Conservation (phyloP, 305 asterid genomes). For the Fraxinus sp. region DNA sequence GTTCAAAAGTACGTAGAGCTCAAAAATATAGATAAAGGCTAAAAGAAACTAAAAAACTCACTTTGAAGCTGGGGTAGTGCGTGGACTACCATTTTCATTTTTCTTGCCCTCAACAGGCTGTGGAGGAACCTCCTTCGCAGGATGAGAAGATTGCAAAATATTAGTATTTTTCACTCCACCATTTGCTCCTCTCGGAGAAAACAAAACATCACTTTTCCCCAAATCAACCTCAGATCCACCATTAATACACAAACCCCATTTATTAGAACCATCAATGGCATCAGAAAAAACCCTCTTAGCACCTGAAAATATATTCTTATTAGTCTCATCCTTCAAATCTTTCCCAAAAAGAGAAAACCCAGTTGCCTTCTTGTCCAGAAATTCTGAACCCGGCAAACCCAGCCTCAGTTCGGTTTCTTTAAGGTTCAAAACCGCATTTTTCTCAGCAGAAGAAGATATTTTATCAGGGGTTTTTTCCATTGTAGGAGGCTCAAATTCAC, state of each 20-base stretch:
- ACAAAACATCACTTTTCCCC: conserved; percentile 32
- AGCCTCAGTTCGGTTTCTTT: conserved; percentile 77
- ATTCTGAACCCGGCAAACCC: conserved; percentile 75
- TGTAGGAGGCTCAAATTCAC: conserved; percentile 33
- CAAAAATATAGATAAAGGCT: neutral
- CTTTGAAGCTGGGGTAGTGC: conserved; percentile 34
- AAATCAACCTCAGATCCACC: conserved; percentile 54
- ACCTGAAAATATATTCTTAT: conserved; percentile 44
- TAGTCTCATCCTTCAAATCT: conserved; percentile 43
- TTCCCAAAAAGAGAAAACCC: conserved; percentile 56
- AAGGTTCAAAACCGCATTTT: conserved; percentile 35
- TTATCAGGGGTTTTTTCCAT: conserved; percentile 41
- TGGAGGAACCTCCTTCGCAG: neutral
- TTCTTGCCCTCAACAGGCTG: conserved; percentile 26
- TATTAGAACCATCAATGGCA: conserved; percentile 61
- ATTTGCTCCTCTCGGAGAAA: conserved; percentile 35
- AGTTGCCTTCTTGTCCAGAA: conserved; percentile 43
- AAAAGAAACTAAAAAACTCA: conserved; percentile 15
- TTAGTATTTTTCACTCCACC: conserved; percentile 14
- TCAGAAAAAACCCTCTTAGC: conserved; percentile 73
- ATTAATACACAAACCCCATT: conserved; percentile 57
- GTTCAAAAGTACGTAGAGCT: neutral
- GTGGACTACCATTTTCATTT: conserved; percentile 21
- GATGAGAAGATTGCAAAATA: conserved; percentile 16
- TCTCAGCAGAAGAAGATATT: conserved; percentile 27